Conservation (phyloP, 371 early-diverging fungal genomes). For the Chytridium lagenaria region DNA sequence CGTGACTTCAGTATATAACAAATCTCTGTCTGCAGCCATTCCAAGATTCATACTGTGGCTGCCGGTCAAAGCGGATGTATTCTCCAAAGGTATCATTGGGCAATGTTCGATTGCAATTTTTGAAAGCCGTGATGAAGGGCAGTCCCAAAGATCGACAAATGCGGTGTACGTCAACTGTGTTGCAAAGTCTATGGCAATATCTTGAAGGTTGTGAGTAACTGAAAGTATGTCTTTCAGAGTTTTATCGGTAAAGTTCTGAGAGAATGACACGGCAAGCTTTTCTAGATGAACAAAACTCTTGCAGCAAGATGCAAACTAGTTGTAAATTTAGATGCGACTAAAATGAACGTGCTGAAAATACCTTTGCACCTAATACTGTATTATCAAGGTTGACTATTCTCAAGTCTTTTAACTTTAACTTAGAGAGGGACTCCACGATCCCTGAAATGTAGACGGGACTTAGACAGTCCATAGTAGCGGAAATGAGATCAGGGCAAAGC, state of each 20-base stretch:
- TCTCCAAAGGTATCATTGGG: too few relatives aligned
- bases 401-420: not conserved
- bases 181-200: slow-evolving; percentile 23
- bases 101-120: slow-evolving; percentile 8
- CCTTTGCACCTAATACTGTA: slow-evolving; percentile 12
- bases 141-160: slow-evolving; percentile 18
- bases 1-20: not conserved
- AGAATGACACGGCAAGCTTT: slow-evolving; percentile 18
- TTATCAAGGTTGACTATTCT: slow-evolving; percentile 30
- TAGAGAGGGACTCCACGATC: not conserved
- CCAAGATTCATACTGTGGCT: not conserved
- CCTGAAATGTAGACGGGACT: slow-evolving; percentile 19
- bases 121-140: not conserved
- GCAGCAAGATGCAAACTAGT: not conserved
- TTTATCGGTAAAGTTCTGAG: slow-evolving; percentile 21
- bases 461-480: slow-evolving; percentile 18
- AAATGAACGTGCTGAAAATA: not conserved
- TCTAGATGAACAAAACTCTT: not conserved
- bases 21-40: not conserved
- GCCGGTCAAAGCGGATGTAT: not conserved
- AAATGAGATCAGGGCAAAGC: not conserved
- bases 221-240: slow-evolving; percentile 11
- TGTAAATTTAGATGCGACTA: not conserved
- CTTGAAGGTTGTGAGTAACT: not conserved
- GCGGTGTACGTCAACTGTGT: slow-evolving; percentile 6